Conservation (phyloP, 83 land plant genomes). For the Diphasiastrum complanatum region DNA sequence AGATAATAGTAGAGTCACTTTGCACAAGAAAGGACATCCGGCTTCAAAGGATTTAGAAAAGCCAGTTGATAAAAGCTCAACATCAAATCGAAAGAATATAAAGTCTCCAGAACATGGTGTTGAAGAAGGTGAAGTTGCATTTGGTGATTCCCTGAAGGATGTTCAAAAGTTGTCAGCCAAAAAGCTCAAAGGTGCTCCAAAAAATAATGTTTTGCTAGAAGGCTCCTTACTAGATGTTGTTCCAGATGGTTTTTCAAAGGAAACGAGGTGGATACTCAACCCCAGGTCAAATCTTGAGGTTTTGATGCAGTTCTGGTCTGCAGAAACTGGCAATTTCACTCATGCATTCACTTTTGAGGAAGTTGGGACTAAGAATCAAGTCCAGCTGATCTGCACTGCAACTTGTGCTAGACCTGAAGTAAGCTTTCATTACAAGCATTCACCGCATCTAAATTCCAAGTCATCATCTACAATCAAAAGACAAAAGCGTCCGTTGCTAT, state of each 20-base stretch:
- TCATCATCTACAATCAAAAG: conserved; percentile 6
- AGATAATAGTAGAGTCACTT: too few species aligned
- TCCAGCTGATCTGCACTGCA: conserved; percentile 19
- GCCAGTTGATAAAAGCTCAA: neutral
- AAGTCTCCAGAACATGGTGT: too few species aligned
- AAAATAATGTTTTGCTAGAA: neutral
- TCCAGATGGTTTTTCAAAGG: conserved; percentile 20
- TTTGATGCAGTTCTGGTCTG: conserved; percentile 21
- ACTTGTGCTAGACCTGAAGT: conserved; percentile 33
- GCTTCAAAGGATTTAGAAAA: neutral
- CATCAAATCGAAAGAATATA: too few species aligned
- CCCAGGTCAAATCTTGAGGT: conserved; percentile 19
- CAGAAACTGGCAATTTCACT: conserved; percentile 19
- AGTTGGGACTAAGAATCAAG: conserved; percentile 16
- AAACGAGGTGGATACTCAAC: conserved; percentile 31
- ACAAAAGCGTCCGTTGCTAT: conserved; percentile 7
- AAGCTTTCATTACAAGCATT: conserved; percentile 11
- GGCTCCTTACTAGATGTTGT: conserved; percentile 6
- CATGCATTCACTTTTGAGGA: conserved; percentile 29
- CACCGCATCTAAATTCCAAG: conserved; percentile 6
- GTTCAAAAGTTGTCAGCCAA: conserved; percentile 2
- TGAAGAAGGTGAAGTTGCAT: neutral
- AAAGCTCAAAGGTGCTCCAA: neutral
- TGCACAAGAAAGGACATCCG: too few species aligned
- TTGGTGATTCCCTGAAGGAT: conserved; percentile 3